Percentiles rank a stretch among this genome's conserved stretches.
These are phyloP conservation scores for Dactylellina leptospora DNA, from an alignment of 2,329 filamentous ascomycete genomes.

Conservation along the genomic window DNA sequence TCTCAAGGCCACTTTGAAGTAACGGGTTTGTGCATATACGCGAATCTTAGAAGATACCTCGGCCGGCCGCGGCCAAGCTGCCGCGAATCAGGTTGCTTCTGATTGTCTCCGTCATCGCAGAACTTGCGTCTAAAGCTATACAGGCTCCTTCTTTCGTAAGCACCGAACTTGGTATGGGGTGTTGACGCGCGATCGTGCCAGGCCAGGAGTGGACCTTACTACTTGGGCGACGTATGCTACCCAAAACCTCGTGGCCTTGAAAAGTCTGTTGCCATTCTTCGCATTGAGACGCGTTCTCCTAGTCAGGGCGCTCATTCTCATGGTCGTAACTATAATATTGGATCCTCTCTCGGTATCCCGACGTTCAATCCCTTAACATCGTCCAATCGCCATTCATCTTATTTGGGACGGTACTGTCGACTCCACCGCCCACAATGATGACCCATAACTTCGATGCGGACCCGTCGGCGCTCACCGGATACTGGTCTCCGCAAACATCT, in stretches of 20 bases:
- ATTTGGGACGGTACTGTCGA: neutral
- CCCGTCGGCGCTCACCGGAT: constrained; percentile 1
- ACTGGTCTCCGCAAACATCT: constrained; percentile 11
- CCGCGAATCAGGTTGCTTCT: too few relatives aligned
- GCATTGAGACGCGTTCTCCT: neutral
- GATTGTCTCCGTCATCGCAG: too few relatives aligned
- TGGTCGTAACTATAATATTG: too few relatives aligned
- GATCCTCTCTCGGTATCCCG: neutral
- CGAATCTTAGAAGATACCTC: too few relatives aligned
- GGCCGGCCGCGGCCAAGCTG: too few relatives aligned
- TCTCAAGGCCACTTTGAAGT: too few relatives aligned
- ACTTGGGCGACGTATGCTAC: neutral
- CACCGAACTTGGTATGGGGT: neutral
- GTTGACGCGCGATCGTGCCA: neutral
- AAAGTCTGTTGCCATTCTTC: too few relatives aligned
- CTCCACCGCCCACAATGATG: neutral
- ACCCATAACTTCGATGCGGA: constrained; percentile 4
- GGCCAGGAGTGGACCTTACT: neutral
- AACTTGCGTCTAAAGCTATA: too few relatives aligned
- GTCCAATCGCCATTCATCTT: neutral
- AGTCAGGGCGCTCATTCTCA: too few relatives aligned
- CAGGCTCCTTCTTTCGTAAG: too few relatives aligned
- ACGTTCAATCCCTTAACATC: neutral
- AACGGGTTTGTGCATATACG: too few relatives aligned
- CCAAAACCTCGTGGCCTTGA: too few relatives aligned